These are phyloP conservation scores for Ochetophila trinervis DNA, from an alignment of 306 rosid genomes.

Conservation along the genomic window DNA sequence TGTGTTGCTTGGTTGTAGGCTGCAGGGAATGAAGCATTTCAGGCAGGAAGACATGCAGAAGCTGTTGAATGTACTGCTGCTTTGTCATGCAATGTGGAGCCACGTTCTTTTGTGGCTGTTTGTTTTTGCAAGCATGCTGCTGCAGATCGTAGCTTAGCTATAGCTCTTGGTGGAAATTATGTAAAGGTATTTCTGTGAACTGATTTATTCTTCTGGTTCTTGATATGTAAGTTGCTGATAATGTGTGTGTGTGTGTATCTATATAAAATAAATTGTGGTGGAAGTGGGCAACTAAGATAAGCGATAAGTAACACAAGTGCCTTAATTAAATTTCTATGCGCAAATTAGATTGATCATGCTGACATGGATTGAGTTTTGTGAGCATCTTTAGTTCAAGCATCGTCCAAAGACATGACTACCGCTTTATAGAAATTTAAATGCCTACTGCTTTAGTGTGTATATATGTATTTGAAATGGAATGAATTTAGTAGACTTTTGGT, in stretches of 20 bases:
- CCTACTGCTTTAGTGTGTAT: no score
- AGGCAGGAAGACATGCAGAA: slow-evolving; percentile 68
- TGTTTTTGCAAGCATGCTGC: slow-evolving; percentile 98
- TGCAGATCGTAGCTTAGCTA: slow-evolving; percentile 91
- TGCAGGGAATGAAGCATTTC: slow-evolving; percentile 98
- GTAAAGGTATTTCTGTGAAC: slow-evolving; percentile 59
- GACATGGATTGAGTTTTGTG: no score
- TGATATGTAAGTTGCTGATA: slow-evolving; percentile 5
- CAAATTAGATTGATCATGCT: no score
- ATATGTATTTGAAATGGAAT: no score
- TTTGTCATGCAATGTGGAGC: slow-evolving; percentile 76
- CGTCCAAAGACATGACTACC: no score
- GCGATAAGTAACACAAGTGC: no score
- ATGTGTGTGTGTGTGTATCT: neutral
- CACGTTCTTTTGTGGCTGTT: slow-evolving; percentile 82
- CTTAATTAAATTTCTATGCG: no score
- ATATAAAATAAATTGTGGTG: no score
- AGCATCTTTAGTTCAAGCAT: no score
- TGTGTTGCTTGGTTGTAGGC: slow-evolving; percentile 45
- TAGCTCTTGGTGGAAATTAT: slow-evolving; percentile 91
- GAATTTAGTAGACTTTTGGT: no score
- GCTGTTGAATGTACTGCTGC: slow-evolving; percentile 85
- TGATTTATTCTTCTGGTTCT: slow-evolving; percentile 5
- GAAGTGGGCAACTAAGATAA: no score
- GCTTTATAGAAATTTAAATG: no score